These are phyloP conservation scores for Fusarium guadeloupense DNA, from an alignment of 2,329 filamentous ascomycete genomes.

Conservation along the genomic window DNA sequence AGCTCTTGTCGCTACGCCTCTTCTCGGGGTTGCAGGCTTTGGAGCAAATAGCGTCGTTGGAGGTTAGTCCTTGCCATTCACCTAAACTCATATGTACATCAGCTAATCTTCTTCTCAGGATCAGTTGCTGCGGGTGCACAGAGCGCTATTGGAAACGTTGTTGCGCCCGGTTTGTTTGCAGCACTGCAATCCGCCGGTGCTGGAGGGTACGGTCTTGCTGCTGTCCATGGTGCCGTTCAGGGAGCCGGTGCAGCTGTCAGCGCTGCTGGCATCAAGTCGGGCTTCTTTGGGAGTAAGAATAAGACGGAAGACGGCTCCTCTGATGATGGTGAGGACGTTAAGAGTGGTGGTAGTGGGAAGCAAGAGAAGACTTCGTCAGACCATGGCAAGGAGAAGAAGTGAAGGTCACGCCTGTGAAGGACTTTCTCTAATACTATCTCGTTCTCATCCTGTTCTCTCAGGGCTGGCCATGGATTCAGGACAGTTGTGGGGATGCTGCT, in stretches of 20 bases:
- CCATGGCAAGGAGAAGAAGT: no score
- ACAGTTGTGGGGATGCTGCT: no score
- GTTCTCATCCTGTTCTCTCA: no score
- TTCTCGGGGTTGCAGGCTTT: slow-evolving; percentile 27
- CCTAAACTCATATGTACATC: neutral
- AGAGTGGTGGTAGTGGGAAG: no score
- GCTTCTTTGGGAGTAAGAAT: no score
- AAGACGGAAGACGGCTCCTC: no score
- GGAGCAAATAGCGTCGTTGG: slow-evolving; percentile 26
- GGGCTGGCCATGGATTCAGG: no score
- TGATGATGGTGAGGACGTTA: no score
- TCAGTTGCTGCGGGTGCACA: slow-evolving; percentile 34
- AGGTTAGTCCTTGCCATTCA: slow-evolving; percentile 4
- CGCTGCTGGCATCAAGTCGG: neutral
- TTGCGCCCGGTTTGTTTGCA: slow-evolving; percentile 39
- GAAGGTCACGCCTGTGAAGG: no score
- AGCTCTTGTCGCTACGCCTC: slow-evolving; percentile 14
- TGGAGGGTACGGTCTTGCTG: slow-evolving; percentile 42
- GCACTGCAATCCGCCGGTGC: slow-evolving; percentile 46
- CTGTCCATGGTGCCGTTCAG: slow-evolving; percentile 32
- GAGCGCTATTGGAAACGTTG: slow-evolving; percentile 43
- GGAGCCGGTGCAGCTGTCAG: neutral
- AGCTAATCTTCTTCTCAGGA: slow-evolving; percentile 21
- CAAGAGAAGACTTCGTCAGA: no score
- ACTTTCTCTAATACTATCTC: neutral